phyloP scores from a whole-genome alignment of 495 filamentous ascomycete species.

The Penicillium canariense region DNA sequence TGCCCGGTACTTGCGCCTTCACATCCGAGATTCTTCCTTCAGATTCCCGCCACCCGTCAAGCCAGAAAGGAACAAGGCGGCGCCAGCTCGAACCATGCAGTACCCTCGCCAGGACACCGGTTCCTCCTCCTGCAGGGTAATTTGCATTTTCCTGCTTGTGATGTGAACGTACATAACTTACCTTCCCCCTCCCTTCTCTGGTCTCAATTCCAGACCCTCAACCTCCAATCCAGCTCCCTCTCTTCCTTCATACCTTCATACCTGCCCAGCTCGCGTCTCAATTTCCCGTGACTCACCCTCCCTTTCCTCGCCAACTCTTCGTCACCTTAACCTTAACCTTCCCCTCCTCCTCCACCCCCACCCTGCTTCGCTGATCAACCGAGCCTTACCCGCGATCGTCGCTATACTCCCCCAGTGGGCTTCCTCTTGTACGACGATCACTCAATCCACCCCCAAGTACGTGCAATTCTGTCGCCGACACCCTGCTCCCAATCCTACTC shows the following conservation, averaged over 20 bases:
- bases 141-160: constrained; percentile 18
- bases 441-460: neutral
- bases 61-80: constrained; percentile 25
- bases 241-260: constrained; percentile 8
- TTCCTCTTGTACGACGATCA: neutral
- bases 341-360: neutral
- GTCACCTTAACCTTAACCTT: constrained; percentile 4
- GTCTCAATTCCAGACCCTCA: neutral
- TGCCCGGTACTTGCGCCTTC: constrained; percentile 8
- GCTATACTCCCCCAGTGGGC: neutral
- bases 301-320: constrained; percentile 7
- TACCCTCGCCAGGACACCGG: constrained; percentile 7
- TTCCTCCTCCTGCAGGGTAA: constrained; percentile 6
- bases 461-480: constrained; percentile 7
- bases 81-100: constrained; percentile 21
- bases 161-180: constrained; percentile 26
- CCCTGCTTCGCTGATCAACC: neutral
- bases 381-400: neutral
- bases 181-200: neutral
- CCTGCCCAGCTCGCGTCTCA: constrained; percentile 5
- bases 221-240: constrained; percentile 10
- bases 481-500: constrained; percentile 3
- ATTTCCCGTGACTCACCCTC: neutral
- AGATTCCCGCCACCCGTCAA: constrained; percentile 30
- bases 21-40: constrained; percentile 21